Conservation (phyloP, 192 early-diverging fungal genomes). For the Backusella tuberculispora region DNA sequence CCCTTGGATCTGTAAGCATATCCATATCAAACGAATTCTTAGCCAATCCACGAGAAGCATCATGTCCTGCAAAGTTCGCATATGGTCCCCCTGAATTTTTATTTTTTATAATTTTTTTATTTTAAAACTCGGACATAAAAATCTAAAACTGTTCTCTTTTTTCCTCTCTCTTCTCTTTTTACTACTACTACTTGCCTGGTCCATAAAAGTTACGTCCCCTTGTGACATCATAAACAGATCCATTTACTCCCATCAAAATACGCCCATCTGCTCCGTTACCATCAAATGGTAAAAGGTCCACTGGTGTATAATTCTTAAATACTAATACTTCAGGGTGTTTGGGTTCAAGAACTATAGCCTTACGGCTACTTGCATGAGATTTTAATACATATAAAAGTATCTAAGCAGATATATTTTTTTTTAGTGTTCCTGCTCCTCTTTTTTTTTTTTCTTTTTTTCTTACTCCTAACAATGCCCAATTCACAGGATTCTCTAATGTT, state of each 20-base stretch:
- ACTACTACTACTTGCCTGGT: conserved; percentile 59
- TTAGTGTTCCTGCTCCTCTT: neutral
- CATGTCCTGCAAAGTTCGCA: conserved; percentile 94
- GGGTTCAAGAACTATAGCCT: conserved; percentile 29
- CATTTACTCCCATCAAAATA: conserved; percentile 85
- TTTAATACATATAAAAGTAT: conserved; percentile 54
- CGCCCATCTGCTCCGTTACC: conserved; percentile 61
- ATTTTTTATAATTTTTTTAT: neutral
- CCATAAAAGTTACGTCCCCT: conserved; percentile 87
- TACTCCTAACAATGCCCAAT: conserved; percentile 65
- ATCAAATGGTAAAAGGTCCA: conserved; percentile 74
- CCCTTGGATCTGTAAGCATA: conserved; percentile 68
- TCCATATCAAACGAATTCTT: conserved; percentile 83
- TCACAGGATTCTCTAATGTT: conserved; percentile 60
- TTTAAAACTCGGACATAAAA: neutral
- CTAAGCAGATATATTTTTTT: conserved; percentile 3
- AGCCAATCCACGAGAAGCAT: conserved; percentile 92
- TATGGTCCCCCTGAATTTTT: conserved; percentile 86
- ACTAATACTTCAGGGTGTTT: conserved; percentile 60
- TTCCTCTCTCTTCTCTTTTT: neutral
- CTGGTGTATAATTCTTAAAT: conserved; percentile 78
- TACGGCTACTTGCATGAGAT: conserved; percentile 43
- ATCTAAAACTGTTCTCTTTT: neutral
- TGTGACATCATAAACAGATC: conserved; percentile 91
- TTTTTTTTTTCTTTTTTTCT: neutral